phyloP scores from a whole-genome alignment of 371 early-diverging fungal genomes.

The Apophysomyces variabilis region DNA sequence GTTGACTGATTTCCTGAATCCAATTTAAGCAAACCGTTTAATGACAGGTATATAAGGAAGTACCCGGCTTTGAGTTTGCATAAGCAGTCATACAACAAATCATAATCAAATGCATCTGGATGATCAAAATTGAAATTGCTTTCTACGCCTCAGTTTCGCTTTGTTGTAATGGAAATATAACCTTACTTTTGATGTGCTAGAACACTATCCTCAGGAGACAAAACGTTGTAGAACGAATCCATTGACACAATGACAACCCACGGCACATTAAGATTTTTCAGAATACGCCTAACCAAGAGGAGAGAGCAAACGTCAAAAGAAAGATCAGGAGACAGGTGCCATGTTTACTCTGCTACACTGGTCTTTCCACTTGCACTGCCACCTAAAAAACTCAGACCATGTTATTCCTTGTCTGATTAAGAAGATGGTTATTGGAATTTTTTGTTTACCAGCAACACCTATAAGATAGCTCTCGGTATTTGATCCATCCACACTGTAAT shows the following conservation, averaged over 20 bases:
- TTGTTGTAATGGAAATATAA: slow-evolving; percentile 19
- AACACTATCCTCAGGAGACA: slow-evolving; percentile 76
- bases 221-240: slow-evolving; percentile 93
- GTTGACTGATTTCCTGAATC: slow-evolving; percentile 60
- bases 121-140: slow-evolving; percentile 86
- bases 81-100: slow-evolving; percentile 72
- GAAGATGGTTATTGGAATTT: not conserved
- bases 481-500: slow-evolving; percentile 60
- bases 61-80: slow-evolving; percentile 76
- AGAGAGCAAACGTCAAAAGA: not conserved
- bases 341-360: slow-evolving; percentile 71
- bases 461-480: slow-evolving; percentile 72
- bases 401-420: not conserved
- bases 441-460: slow-evolving; percentile 69
- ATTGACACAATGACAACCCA: slow-evolving; percentile 91
- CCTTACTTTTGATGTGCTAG: slow-evolving; percentile 71
- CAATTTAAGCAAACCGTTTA: not conserved
- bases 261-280: slow-evolving; percentile 77
- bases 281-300: slow-evolving; percentile 55
- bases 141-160: not conserved
- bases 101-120: slow-evolving; percentile 83
- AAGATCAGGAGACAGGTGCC: not conserved
- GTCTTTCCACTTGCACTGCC: slow-evolving; percentile 88
- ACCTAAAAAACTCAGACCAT: slow-evolving; percentile 46
- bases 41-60: slow-evolving; percentile 1